Conservation (phyloP, 495 filamentous ascomycete genomes). For the Lentithecium fluviatile region DNA sequence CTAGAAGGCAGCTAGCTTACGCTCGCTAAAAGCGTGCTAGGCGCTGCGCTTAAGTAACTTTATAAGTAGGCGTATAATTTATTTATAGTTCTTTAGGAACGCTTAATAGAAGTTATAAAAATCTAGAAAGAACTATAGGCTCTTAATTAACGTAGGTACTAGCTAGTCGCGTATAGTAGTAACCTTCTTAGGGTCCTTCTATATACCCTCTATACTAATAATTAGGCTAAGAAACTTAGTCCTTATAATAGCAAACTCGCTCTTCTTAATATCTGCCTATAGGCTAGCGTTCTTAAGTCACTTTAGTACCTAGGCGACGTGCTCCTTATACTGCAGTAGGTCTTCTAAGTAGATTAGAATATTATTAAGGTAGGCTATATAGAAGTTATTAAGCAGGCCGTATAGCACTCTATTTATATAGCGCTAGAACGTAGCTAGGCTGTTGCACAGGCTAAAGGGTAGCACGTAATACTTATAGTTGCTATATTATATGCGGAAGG, state of each 20-base stretch:
- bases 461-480: slow-evolving; percentile 42
- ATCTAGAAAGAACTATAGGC: slow-evolving; percentile 40
- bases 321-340: slow-evolving; percentile 11
- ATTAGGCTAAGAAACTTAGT: no score
- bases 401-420: slow-evolving; percentile 41
- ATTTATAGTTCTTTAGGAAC: no score
- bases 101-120: slow-evolving; percentile 44
- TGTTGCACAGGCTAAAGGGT: slow-evolving; percentile 41
- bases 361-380: slow-evolving; percentile 35
- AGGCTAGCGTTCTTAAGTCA: slow-evolving; percentile 23
- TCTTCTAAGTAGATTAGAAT: slow-evolving; percentile 35
- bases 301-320: slow-evolving; percentile 25
- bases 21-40: slow-evolving; percentile 50
- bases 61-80: no score
- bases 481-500: slow-evolving; percentile 38
- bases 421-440: slow-evolving; percentile 34
- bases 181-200: no score
- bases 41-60: no score
- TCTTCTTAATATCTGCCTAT: slow-evolving; percentile 37
- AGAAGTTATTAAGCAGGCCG: slow-evolving; percentile 37
- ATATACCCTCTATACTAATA: no score
- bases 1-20: slow-evolving; percentile 21
- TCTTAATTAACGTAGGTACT: not conserved
- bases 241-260: slow-evolving; percentile 34
- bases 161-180: no score